A percentile compares a stretch with the other conserved stretches of the same genome.
Evolutionary conservation across 805 yeast genomes (phyloP).

Genomic region (Saturnispora diversa): DNA sequence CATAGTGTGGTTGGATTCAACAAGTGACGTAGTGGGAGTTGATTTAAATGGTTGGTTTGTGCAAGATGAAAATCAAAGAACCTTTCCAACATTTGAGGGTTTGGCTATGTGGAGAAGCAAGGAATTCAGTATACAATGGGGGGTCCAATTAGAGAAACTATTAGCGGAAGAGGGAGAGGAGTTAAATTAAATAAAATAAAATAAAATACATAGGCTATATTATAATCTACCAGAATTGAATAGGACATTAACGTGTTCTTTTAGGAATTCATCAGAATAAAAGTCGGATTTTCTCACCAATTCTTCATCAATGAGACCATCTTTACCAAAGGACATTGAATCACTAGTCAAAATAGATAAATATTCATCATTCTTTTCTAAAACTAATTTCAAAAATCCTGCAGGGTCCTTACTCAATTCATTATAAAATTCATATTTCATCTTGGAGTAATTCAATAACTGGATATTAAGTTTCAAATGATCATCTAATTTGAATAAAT

Average conservation of each 20-base stretch:
- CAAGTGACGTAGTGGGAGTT: conserved; percentile 11
- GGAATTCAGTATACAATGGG: conserved; percentile 19
- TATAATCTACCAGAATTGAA: conserved; percentile 48
- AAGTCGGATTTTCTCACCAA: conserved; percentile 76
- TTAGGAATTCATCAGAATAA: conserved; percentile 69
- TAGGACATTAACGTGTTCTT: conserved; percentile 71
- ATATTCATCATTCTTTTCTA: conserved; percentile 74
- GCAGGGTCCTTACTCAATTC: conserved; percentile 73
- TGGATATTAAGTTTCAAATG: conserved; percentile 40
- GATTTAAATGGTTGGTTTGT: conserved; percentile 25
- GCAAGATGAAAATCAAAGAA: neutral
- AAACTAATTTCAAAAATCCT: conserved; percentile 61
- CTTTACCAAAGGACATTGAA: conserved; percentile 29
- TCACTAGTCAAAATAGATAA: conserved; percentile 83
- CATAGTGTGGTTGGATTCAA: conserved; percentile 6
- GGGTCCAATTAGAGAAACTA: conserved; percentile 10
- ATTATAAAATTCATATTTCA: conserved; percentile 71
- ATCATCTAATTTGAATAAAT: conserved; percentile 30
- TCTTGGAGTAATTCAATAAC: conserved; percentile 44
- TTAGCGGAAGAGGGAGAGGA: conserved; percentile 7
- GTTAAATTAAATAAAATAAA: neutral
- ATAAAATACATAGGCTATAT: neutral
- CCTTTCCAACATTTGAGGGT: conserved; percentile 28
- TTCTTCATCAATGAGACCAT: conserved; percentile 58
- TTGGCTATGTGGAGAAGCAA: conserved; percentile 17